Percentiles rank a stretch among this genome's conserved stretches.
phyloP scores from a whole-genome alignment of 192 early-diverging fungal genomes.

The Diversispora eburnea region DNA sequence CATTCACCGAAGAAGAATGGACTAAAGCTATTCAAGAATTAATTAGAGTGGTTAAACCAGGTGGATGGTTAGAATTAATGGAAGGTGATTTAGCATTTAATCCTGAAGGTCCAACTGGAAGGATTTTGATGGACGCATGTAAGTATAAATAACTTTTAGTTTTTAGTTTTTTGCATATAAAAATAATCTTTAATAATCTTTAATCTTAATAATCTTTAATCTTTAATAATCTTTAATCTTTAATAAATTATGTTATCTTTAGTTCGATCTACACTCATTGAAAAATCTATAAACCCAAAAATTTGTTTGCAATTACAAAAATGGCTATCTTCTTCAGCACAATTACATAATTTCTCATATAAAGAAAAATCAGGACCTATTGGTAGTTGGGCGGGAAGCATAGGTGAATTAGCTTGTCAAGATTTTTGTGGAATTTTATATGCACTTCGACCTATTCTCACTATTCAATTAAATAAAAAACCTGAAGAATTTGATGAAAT shows the following conservation, averaged over 20 bases:
- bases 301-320: background rate
- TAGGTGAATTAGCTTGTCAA: constrained; percentile 3
- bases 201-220: background rate
- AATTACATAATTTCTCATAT: background rate
- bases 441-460: background rate
- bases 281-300: background rate
- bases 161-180: background rate
- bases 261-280: background rate
- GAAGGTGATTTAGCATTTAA: constrained; percentile 21
- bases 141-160: background rate
- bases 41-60: constrained; percentile 51
- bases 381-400: background rate
- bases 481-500: background rate
- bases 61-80: constrained; percentile 48
- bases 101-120: constrained; percentile 2
- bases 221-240: background rate
- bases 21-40: constrained; percentile 43
- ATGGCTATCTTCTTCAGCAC: background rate
- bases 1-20: constrained; percentile 46
- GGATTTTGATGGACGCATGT: constrained; percentile 3
- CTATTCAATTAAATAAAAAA: background rate
- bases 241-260: background rate
- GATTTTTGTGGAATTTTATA: background rate
- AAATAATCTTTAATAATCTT: background rate
- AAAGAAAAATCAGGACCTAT: constrained; percentile 1